Conservation (phyloP, 2,329 filamentous ascomycete genomes). For the Fusarium cyanostomum region DNA sequence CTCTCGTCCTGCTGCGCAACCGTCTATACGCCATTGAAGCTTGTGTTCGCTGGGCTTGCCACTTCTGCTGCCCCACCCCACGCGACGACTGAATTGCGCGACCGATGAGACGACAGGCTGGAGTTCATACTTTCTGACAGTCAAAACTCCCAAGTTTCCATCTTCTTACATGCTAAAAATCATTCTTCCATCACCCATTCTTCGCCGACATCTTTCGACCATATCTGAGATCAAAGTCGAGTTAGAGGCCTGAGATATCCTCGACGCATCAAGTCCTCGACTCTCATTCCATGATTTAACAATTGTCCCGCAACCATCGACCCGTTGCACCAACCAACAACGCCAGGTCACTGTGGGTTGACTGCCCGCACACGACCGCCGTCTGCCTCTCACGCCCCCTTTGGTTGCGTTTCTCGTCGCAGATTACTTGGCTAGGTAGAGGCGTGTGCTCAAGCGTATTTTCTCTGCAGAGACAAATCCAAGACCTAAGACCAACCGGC, state of each 20-base stretch:
- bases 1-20: slow-evolving; percentile 5
- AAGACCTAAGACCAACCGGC: slow-evolving; percentile 8
- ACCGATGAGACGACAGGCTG: slow-evolving; percentile 18
- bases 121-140: slow-evolving; percentile 13
- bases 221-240: neutral
- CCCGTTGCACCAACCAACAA: slow-evolving; percentile 28
- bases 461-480: slow-evolving; percentile 12
- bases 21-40: slow-evolving; percentile 12
- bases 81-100: slow-evolving; percentile 18
- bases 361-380: slow-evolving; percentile 24
- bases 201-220: neutral
- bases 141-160: neutral
- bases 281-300: slow-evolving; percentile 28
- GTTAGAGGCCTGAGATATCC: slow-evolving; percentile 1
- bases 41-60: slow-evolving; percentile 6
- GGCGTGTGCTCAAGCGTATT: slow-evolving; percentile 1
- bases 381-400: slow-evolving; percentile 27
- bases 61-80: slow-evolving; percentile 29
- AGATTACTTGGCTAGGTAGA: neutral
- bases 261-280: slow-evolving; percentile 20
- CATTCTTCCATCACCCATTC: neutral
- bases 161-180: neutral
- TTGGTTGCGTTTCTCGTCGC: slow-evolving; percentile 19
- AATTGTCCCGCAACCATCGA: slow-evolving; percentile 37
- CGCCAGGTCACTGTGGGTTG: slow-evolving; percentile 29